phyloP scores from a whole-genome alignment of 805 yeast species.

The Candida nemodendra region DNA sequence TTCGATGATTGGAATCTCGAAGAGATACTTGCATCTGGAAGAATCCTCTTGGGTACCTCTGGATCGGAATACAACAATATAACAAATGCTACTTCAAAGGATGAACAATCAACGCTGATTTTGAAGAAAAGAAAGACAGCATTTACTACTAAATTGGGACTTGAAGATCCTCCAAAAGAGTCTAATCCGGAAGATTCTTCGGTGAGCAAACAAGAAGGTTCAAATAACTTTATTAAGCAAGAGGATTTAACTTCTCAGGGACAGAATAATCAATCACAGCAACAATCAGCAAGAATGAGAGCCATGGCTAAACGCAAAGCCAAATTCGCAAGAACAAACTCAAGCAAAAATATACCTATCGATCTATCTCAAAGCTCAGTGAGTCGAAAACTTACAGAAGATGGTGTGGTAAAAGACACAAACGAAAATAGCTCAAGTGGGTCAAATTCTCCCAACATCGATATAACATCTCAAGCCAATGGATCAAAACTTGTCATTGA shows the following conservation, averaged over 20 bases:
- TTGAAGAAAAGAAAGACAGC: slow-evolving; percentile 28
- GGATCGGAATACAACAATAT: slow-evolving; percentile 39
- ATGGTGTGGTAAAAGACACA: slow-evolving; percentile 33
- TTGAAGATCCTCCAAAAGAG: slow-evolving; percentile 18
- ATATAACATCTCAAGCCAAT: slow-evolving; percentile 74
- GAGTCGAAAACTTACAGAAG: slow-evolving; percentile 50
- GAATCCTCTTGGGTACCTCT: slow-evolving; percentile 62
- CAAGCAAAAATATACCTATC: slow-evolving; percentile 47
- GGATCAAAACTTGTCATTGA: slow-evolving; percentile 84
- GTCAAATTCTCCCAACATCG: slow-evolving; percentile 32
- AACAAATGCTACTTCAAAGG: slow-evolving; percentile 8
- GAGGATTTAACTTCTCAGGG: slow-evolving; percentile 8
- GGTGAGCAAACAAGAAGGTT: slow-evolving; percentile 10
- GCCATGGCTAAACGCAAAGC: slow-evolving; percentile 95
- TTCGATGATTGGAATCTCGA: slow-evolving; percentile 51
- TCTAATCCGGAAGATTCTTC: slow-evolving; percentile 21
- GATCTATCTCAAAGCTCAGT: slow-evolving; percentile 73
- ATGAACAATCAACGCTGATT: slow-evolving; percentile 6
- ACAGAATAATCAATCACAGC: slow-evolving; percentile 7
- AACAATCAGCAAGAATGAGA: slow-evolving; percentile 72
- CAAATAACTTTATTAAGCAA: slow-evolving; percentile 5
- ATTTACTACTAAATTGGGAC: slow-evolving; percentile 30
- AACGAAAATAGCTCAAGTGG: slow-evolving; percentile 18
- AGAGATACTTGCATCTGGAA: slow-evolving; percentile 49
- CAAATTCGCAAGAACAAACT: slow-evolving; percentile 59